Evolutionary conservation across 2,329 filamentous ascomycete species (phyloP), one percentile per base, ranked within the genome.

Genomic region (Colletotrichum godetiae): DNA sequence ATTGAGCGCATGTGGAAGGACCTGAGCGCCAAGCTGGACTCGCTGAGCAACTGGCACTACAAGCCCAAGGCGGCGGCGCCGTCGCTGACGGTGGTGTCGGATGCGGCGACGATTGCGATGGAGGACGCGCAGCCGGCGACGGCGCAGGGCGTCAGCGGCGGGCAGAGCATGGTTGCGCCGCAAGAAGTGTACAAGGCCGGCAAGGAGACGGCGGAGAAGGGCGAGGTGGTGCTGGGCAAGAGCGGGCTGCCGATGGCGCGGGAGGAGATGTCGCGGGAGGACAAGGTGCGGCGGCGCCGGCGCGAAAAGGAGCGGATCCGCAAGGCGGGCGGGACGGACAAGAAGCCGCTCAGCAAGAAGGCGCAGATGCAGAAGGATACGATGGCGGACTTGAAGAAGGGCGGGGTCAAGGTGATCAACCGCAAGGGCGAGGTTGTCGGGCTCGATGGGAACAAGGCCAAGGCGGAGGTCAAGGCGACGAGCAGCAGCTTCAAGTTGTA

Each of bases 1-100:
- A 93, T 98, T 67, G 91, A 93, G 78, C 88, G 87, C 35, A 86
- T 98, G 78, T 99, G 97, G 95, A 93, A 91, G 77, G 92, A 94
- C 46, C 88, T 98, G 66, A 92, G 90, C 79, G 90, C 89, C 58
- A 94, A 94, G 75, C 91, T 99, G 68, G 97, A 99, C 83, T 91
- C 94, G 31, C 91, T 99, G 75, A 95, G 92, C 83, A 97, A 94
- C 81, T 97, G 95, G 92, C 94, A 98, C 84, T 98, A 98, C 89
- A 95, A 94, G 83, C 97, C 97, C 67, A 97, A 95, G 85, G 92
- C 94, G 12, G 89, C 92, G 2, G 93, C 93, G 64, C 91, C 94
- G n/a, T 90, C 91, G 58, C 90, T 99, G 75, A 95, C 94, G 56
- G 93, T 98, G 68, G 93, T 98, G 42, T 90, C 94, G 31, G 96